Conservation (phyloP, 345 rosid species). For the Pseudoturritis turrita region DNA sequence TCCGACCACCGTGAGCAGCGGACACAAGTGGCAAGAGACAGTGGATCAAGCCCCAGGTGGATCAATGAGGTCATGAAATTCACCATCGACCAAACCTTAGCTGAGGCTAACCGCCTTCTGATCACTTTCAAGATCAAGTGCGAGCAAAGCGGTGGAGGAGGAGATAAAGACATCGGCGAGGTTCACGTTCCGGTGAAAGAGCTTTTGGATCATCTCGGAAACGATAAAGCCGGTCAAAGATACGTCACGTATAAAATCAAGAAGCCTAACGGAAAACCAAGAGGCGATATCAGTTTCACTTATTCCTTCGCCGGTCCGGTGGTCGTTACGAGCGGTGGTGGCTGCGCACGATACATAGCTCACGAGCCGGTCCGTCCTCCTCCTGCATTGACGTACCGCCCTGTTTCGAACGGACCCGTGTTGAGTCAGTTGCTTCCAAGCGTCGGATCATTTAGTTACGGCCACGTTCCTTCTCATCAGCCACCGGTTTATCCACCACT, state of each 20-base stretch:
- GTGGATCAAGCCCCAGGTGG: constrained; percentile 28
- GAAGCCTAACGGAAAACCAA: constrained; percentile 14
- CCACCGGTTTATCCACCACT: constrained; percentile 10
- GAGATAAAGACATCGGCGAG: constrained; percentile 29
- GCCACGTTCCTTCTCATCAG: constrained; percentile 8
- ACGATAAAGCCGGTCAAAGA: constrained; percentile 28
- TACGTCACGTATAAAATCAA: constrained; percentile 25
- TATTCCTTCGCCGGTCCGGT: constrained; percentile 10
- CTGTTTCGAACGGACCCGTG: constrained; percentile 14
- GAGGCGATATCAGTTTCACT: constrained; percentile 25
- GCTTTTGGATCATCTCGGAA: constrained; percentile 31
- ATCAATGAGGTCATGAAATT: neutral
- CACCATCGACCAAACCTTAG: constrained; percentile 23
- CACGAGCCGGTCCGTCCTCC: neutral
- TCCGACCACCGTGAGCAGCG: constrained; percentile 24
- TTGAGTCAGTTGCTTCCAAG: constrained; percentile 32
- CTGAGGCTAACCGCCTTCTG: constrained; percentile 28
- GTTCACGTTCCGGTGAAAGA: constrained; percentile 28
- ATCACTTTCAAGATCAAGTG: constrained; percentile 28
- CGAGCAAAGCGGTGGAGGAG: constrained; percentile 11
- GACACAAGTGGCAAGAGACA: constrained; percentile 19
- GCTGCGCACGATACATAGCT: constrained; percentile 7
- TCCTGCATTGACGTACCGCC: neutral
- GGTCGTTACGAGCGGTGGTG: neutral
- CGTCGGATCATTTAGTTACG: constrained; percentile 24